These are phyloP conservation scores for Solanum chilense DNA, from an alignment of 257 asterid species.

Conservation along the genomic window DNA sequence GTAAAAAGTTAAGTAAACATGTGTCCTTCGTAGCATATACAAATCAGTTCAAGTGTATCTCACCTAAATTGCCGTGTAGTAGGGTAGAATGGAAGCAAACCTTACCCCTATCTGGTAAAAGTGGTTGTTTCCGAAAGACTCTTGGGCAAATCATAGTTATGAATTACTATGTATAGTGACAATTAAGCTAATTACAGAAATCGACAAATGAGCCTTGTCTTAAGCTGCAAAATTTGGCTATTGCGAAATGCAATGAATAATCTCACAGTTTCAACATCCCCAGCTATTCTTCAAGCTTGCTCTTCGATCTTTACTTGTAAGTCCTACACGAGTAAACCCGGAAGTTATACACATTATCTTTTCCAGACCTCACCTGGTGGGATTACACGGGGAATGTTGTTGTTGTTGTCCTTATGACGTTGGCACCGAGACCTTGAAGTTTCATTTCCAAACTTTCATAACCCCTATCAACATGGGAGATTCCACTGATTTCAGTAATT, in stretches of 20 bases:
- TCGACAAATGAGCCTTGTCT: background rate
- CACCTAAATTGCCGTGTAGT: no score
- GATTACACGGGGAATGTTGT: background rate
- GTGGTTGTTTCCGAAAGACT: no score
- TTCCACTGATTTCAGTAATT: conserved; percentile 16
- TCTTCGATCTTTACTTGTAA: background rate
- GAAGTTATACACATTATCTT: background rate
- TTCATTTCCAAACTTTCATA: conserved; percentile 32
- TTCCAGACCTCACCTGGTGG: background rate
- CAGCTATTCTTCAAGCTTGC: background rate
- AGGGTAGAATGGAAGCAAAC: no score
- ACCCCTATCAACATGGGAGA: conserved; percentile 22
- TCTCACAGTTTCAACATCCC: background rate
- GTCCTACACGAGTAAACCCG: background rate
- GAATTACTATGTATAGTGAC: background rate
- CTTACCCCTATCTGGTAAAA: no score
- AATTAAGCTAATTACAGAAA: background rate
- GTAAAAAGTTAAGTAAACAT: no score
- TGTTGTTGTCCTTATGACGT: conserved; percentile 1
- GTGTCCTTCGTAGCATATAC: no score
- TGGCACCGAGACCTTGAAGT: conserved; percentile 27
- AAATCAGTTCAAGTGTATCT: no score
- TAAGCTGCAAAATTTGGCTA: background rate
- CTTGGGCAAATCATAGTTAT: background rate
- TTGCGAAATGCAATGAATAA: background rate